Base-by-base conservation (phyloP, 2,329 filamentous ascomycete genomes). In the Colletotrichum lindemuthianum region DNA sequence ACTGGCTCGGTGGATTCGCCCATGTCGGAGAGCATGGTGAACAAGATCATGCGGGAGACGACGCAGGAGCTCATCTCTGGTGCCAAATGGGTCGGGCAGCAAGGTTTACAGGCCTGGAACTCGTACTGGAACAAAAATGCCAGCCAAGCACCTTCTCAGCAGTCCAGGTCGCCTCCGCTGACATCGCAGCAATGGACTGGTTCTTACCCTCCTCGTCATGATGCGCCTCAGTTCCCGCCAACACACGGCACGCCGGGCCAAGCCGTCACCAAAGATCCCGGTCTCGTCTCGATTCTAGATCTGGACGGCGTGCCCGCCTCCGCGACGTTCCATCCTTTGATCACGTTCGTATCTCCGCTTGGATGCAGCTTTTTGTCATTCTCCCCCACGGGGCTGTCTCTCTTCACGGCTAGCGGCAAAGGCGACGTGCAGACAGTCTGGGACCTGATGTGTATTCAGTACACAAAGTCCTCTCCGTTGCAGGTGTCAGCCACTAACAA, bases 311-410 rank as follows among this genome's bases (percentile, higher is more conserved):
- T 94, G 55, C 82, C 74, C 67, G 77, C 69, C 74, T 85, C 77
- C 73, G 77, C 76, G 70, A 82, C 78, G 72, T 82, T 85, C 6
- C 85, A 90, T 68, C 89, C 91, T 1, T 74, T 92, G 48, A 86
- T 89, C 2, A 93, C 91, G 0, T 94, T 96, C 70, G 83, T 85
- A 36, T 83, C 90, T 2, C 86, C 88, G 1, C 84, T 91, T 13
- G 92, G 92, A 8, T 95, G 92, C 75, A 95, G 92, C 73, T 93
- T 92, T 72, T 74, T 96, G 37, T 93, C 91, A 0, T 91, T 96
- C 68, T 89, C 92, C 2, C 91, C 92, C 0, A 88, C 86, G 7
- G 92, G 91, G 0, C 76, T 94, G 33, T 87, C 87, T 55, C 81
- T 96, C 10, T 90, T 96, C 76, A 93, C 91, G 0, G 90, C 91